Conservation (phyloP, 768 basidiomycete species). For the Phaeolepiota aurea region DNA sequence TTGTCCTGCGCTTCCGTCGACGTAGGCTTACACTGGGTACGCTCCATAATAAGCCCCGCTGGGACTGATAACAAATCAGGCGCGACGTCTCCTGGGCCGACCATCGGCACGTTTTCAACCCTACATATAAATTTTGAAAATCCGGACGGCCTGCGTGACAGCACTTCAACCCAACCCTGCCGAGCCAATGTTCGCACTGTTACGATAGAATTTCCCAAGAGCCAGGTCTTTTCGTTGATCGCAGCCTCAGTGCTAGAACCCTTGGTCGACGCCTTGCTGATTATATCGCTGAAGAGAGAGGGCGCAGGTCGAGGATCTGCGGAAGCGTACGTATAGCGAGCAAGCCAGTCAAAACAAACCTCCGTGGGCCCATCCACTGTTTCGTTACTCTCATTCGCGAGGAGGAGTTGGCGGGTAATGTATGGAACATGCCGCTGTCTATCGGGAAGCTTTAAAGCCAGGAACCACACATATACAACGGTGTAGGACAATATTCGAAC, state of each 20-base stretch:
- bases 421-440: conserved; percentile 75
- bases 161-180: conserved; percentile 84
- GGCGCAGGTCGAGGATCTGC: conserved; percentile 86
- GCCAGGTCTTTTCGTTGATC: conserved; percentile 69
- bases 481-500: conserved; percentile 86
- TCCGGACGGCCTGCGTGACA: conserved; percentile 82
- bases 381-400: conserved; percentile 71
- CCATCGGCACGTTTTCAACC: conserved; percentile 83
- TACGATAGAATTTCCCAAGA: conserved; percentile 76
- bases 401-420: conserved; percentile 78
- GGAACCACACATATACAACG: conserved; percentile 91
- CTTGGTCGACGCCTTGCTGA: conserved; percentile 47
- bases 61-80: conserved; percentile 70
- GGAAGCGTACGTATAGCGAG: conserved; percentile 88
- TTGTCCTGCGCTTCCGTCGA: too few species aligned
- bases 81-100: conserved; percentile 76
- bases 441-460: conserved; percentile 76
- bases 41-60: conserved; percentile 66
- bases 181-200: conserved; percentile 69
- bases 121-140: conserved; percentile 78
- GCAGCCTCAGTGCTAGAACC: conserved; percentile 25
- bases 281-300: conserved; percentile 70
- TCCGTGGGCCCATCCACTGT: conserved; percentile 85
- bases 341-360: conserved; percentile 97
- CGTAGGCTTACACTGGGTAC: conserved; percentile 25